phyloP scores from a whole-genome alignment of 2,329 filamentous ascomycete genomes.

The Colletotrichum liriopes region DNA sequence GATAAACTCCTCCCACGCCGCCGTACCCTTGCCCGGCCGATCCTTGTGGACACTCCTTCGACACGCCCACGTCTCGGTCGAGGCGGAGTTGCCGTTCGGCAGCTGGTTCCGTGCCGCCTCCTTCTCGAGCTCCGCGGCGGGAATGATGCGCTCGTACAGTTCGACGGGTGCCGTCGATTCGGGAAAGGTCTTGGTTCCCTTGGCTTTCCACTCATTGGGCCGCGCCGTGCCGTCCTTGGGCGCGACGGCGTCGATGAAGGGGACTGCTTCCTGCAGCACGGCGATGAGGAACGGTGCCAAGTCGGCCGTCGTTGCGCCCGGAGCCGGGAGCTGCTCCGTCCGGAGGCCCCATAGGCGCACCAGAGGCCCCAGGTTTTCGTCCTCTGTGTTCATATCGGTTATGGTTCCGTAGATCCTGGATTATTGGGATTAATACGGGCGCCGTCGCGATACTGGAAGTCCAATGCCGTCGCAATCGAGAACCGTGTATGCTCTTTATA shows the following conservation, averaged over 20 bases:
- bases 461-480: background rate
- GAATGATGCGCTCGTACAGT: conserved; percentile 67
- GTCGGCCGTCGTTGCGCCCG: conserved; percentile 56
- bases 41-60: conserved; percentile 75
- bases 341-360: conserved; percentile 70
- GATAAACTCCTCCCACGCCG: conserved; percentile 76
- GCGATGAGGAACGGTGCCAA: conserved; percentile 67
- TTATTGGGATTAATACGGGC: conserved; percentile 9
- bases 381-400: conserved; percentile 25
- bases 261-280: conserved; percentile 71
- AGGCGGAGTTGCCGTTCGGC: conserved; percentile 44
- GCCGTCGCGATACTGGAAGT: background rate
- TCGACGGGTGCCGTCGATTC: conserved; percentile 68
- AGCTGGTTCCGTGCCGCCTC: conserved; percentile 54
- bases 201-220: conserved; percentile 65
- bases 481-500: conserved; percentile 8
- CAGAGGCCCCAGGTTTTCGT: conserved; percentile 59
- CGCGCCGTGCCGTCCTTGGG: conserved; percentile 54
- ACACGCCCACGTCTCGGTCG: conserved; percentile 73
- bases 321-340: conserved; percentile 62
- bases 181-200: conserved; percentile 63
- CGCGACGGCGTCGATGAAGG: conserved; percentile 71
- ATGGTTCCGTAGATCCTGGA: background rate
- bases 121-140: conserved; percentile 59
- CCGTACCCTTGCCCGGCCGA: conserved; percentile 65